A percentile compares a stretch with the other conserved stretches of the same genome.
phyloP scores from a whole-genome alignment of 768 basidiomycete species.

The Psilocybe cubensis region DNA sequence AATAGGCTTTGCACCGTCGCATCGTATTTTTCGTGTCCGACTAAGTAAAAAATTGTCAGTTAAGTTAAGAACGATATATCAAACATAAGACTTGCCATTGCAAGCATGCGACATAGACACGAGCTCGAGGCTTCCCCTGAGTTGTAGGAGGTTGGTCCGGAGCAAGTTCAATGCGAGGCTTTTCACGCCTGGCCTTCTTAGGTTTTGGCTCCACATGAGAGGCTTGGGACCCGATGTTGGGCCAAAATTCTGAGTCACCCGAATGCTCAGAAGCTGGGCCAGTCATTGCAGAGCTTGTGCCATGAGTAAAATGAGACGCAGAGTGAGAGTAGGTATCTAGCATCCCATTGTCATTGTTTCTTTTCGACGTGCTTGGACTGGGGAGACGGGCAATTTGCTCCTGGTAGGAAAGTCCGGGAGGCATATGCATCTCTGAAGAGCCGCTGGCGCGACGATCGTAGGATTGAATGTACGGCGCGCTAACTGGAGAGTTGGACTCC shows the following conservation, averaged over 20 bases:
- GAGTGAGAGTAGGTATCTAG: constrained; percentile 7
- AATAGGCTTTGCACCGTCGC: constrained; percentile 77
- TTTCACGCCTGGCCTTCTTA: constrained; percentile 53
- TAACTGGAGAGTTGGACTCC: background rate
- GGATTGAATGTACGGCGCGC: constrained; percentile 3
- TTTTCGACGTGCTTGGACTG: constrained; percentile 1
- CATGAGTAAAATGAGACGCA: constrained; percentile 4
- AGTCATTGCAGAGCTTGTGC: constrained; percentile 17
- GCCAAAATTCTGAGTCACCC: constrained; percentile 25
- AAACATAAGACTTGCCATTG: constrained; percentile 59
- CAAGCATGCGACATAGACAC: constrained; percentile 79
- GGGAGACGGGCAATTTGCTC: background rate
- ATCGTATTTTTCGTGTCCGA: constrained; percentile 79
- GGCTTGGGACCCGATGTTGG: constrained; percentile 6
- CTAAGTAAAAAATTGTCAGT: constrained; percentile 36
- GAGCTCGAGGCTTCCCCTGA: constrained; percentile 74
- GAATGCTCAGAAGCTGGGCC: constrained; percentile 26
- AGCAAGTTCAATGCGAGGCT: constrained; percentile 67
- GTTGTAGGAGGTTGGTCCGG: constrained; percentile 81
- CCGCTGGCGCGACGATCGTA: constrained; percentile 1
- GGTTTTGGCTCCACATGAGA: constrained; percentile 21
- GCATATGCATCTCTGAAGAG: constrained; percentile 5
- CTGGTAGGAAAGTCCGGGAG: background rate
- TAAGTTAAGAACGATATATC: constrained; percentile 1
- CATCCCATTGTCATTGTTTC: constrained; percentile 1